Percentiles rank a stretch among this genome's conserved stretches.
These are phyloP conservation scores for Scenedesmus sp. DNA, from an alignment of 163 green algal species.

Conservation along the genomic window DNA sequence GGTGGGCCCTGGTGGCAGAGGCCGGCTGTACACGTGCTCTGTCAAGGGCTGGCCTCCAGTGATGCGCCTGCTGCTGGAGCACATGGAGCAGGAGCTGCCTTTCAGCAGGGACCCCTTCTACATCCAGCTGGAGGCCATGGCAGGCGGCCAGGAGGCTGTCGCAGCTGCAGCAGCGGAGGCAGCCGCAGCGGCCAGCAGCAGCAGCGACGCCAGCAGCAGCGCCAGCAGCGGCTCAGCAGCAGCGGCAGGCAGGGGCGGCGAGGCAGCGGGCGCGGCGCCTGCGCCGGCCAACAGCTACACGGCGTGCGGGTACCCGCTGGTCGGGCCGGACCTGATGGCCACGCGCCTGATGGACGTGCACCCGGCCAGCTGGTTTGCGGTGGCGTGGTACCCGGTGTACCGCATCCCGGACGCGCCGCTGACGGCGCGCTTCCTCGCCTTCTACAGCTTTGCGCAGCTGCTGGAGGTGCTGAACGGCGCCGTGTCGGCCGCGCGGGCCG, in stretches of 20 bases:
- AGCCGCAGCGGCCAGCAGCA: neutral
- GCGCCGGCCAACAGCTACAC: conserved; percentile 12
- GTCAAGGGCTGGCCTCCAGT: conserved; percentile 69
- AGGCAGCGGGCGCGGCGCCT: neutral
- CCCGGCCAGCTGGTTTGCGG: conserved; percentile 85
- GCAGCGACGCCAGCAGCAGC: neutral
- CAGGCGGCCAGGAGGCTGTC: conserved; percentile 20
- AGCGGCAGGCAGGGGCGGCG: neutral
- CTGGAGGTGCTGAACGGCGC: conserved; percentile 26
- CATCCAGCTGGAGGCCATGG: conserved; percentile 66
- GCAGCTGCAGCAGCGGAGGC: neutral
- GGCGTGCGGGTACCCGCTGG: conserved; percentile 35
- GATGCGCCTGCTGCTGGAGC: conserved; percentile 78
- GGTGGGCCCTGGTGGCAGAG: conserved; percentile 37
- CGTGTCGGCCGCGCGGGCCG: neutral
- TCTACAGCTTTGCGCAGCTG: conserved; percentile 81
- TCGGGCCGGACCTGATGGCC: conserved; percentile 60
- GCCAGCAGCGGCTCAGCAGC: neutral
- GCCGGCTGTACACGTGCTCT: conserved; percentile 66
- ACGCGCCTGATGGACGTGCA: conserved; percentile 81
- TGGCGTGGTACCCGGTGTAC: conserved; percentile 91
- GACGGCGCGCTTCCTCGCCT: conserved; percentile 90
- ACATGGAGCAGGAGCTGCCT: conserved; percentile 81
- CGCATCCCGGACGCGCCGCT: conserved; percentile 92
- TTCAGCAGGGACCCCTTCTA: conserved; percentile 82